Base-by-base conservation (phyloP, 2,329 filamentous ascomycete species). In the Pezicula neosporulosa region DNA sequence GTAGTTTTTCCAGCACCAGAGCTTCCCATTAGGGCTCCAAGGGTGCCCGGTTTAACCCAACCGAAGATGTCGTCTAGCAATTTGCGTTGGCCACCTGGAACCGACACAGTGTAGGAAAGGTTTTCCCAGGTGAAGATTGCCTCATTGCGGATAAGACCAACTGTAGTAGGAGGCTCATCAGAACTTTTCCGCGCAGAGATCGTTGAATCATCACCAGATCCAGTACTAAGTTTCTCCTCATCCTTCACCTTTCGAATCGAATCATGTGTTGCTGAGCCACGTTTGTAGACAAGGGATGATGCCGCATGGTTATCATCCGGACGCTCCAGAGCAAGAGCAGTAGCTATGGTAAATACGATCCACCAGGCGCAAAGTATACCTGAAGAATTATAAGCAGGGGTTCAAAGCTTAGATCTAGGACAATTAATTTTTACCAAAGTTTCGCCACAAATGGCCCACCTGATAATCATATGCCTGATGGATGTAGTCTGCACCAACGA, bases 1-100 rank as follows among this genome's bases (percentile, higher is more conserved):
- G 90, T 95, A 0, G 90, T 93, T 69, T 93, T 94, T 50, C 89
- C 89, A 15, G 89, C 89, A 59, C 91, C 91, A 18, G 48, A 51
- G 19, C 42, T 43, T 24, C 51, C 51, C 83, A 86, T 86, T 1
- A 85, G 72, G 28, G 82, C 83, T 21, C 82, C 86, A 47, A 85
- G 68, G 36, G 81, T 86, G 51, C 84, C 84, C n/a, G 84, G 83
- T 65, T 86, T 85, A 55, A 87, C 82, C 80, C 86, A 93, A 2
- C 89, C 89, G 56, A 90, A 82, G 1, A 94, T 86, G 48, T 92
- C 79, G 56, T 93, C 83, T 13, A 94, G 73, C 54, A 94, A 82
- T 8, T 79, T 75, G 12, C 85, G 81, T 78, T 89, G 71, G 21
- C 78, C 78, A 1, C 66, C 62, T 0, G 76, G 72, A 0, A 77